Conservation (phyloP, 768 basidiomycete genomes). For the Leccinum disarticulatum region DNA sequence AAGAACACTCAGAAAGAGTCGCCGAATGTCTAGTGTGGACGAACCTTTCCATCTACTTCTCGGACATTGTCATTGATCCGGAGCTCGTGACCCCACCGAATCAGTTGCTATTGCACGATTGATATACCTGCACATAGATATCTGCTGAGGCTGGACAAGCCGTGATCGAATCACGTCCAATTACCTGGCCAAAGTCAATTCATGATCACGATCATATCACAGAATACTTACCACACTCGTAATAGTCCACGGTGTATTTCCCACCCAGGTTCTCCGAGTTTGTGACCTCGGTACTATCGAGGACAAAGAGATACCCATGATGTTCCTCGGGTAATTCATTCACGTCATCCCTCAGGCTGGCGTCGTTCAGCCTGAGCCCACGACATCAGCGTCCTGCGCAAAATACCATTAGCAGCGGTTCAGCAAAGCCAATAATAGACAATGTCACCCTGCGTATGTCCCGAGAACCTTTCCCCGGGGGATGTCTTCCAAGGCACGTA, state of each 20-base stretch:
- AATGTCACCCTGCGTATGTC: conserved; percentile 62
- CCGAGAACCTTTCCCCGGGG: conserved; percentile 61
- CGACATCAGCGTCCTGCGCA: conserved; percentile 48
- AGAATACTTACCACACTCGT: conserved; percentile 43
- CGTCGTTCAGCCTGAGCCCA: background rate
- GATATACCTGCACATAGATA: too few relatives aligned
- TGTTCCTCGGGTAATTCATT: conserved; percentile 35
- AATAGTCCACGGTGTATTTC: conserved; percentile 57
- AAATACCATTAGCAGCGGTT: conserved; percentile 6
- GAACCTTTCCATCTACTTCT: too few relatives aligned
- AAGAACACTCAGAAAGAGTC: too few relatives aligned
- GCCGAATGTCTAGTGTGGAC: too few relatives aligned
- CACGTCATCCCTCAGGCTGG: conserved; percentile 46
- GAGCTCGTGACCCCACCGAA: too few relatives aligned
- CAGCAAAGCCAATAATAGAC: background rate
- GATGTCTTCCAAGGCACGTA: conserved; percentile 43
- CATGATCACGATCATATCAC: background rate
- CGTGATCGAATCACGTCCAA: conserved; percentile 59
- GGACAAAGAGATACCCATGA: conserved; percentile 57
- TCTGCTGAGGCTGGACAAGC: too few relatives aligned
- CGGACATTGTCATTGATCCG: too few relatives aligned
- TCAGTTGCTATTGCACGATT: too few relatives aligned
- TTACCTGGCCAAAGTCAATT: conserved; percentile 48
- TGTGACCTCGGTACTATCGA: conserved; percentile 54
- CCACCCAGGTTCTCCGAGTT: conserved; percentile 32